These are phyloP conservation scores for Mortierella claussenii DNA, from an alignment of 192 early-diverging fungal species.

Conservation along the genomic window DNA sequence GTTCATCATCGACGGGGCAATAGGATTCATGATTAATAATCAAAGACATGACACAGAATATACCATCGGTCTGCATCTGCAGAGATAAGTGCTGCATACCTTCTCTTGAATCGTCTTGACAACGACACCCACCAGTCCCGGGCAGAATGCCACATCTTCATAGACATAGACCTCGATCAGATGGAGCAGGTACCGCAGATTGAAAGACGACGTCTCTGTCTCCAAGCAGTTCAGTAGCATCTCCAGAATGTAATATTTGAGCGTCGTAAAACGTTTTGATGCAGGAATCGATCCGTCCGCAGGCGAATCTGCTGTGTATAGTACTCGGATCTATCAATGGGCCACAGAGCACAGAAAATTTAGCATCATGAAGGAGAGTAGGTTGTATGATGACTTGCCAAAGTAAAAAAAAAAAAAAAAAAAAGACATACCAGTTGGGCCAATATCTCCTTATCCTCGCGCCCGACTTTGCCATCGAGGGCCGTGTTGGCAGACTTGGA, in stretches of 20 bases:
- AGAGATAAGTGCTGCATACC: no score
- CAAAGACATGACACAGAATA: no score
- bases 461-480: slow-evolving; percentile 26
- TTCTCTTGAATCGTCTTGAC: slow-evolving; percentile 82
- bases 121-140: slow-evolving; percentile 73
- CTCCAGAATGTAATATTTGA: slow-evolving; percentile 77
- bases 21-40: no score
- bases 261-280: slow-evolving; percentile 56
- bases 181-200: slow-evolving; percentile 73
- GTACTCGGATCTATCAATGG: slow-evolving; percentile 50
- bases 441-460: slow-evolving; percentile 61
- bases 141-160: slow-evolving; percentile 81
- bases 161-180: slow-evolving; percentile 75
- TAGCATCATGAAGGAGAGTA: no score
- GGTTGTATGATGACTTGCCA: no score
- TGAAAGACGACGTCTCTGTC: slow-evolving; percentile 71
- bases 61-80: no score
- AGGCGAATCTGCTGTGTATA: slow-evolving; percentile 52
- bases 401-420: no score
- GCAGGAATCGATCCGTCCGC: slow-evolving; percentile 32
- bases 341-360: no score
- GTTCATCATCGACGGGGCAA: no score
- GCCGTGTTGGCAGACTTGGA: slow-evolving; percentile 50
- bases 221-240: slow-evolving; percentile 72
- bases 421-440: slow-evolving; percentile 58